A percentile compares a stretch with the other conserved stretches of the same genome.
phyloP scores from a whole-genome alignment of 805 yeast genomes.

The Metschnikowia anglica region DNA sequence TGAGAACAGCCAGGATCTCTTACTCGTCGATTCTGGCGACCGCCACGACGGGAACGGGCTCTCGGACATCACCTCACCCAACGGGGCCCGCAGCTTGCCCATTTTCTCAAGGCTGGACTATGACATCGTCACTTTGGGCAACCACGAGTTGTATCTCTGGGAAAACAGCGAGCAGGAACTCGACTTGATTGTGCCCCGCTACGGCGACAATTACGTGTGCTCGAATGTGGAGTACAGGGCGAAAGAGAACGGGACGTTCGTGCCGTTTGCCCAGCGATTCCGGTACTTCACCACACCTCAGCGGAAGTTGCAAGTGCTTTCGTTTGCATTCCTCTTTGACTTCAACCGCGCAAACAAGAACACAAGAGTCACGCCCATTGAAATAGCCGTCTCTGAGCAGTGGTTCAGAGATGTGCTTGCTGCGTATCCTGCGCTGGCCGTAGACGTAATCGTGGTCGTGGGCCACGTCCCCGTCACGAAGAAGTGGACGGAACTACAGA shows the following conservation, averaged over 20 bases:
- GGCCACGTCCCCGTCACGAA: slow-evolving; percentile 74
- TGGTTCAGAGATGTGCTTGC: slow-evolving; percentile 62
- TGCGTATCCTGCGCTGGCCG: slow-evolving; percentile 30
- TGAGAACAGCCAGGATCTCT: slow-evolving; percentile 53
- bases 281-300: slow-evolving; percentile 64
- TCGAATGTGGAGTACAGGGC: slow-evolving; percentile 62
- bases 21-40: slow-evolving; percentile 87
- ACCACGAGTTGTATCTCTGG: slow-evolving; percentile 80
- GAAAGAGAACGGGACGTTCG: slow-evolving; percentile 16
- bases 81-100: slow-evolving; percentile 61
- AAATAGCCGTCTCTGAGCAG: slow-evolving; percentile 48
- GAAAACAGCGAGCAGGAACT: slow-evolving; percentile 66
- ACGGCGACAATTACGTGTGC: slow-evolving; percentile 63
- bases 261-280: slow-evolving; percentile 66
- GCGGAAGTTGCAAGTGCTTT: slow-evolving; percentile 51
- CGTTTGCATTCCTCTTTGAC: slow-evolving; percentile 79
- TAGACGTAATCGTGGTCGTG: slow-evolving; percentile 68
- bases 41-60: slow-evolving; percentile 94
- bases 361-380: slow-evolving; percentile 63
- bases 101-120: slow-evolving; percentile 66
- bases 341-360: slow-evolving; percentile 60
- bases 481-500: slow-evolving; percentile 52
- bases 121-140: slow-evolving; percentile 83
- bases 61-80: slow-evolving; percentile 72
- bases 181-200: slow-evolving; percentile 55